Percentiles rank a stretch among this genome's conserved stretches.
Conservation (phyloP, 2,329 filamentous ascomycete species). For the Venturia asperata region DNA sequence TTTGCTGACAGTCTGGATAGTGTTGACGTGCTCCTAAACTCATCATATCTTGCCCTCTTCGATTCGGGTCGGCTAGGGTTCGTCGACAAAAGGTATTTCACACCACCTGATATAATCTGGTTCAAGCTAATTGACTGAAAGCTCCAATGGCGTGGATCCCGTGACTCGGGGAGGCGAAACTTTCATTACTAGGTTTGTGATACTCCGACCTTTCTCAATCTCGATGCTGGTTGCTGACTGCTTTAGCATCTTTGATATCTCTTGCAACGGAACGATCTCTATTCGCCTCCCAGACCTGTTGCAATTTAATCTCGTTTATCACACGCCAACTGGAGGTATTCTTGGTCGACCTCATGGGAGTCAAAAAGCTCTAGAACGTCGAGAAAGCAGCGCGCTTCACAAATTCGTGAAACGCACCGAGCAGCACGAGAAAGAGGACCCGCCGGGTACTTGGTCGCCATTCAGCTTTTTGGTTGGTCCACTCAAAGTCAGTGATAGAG, state of each 20-base stretch:
- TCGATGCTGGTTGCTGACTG: background rate
- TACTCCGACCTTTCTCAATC: background rate
- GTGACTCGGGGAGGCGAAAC: background rate
- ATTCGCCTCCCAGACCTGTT: slow-evolving; percentile 14
- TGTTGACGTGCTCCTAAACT: background rate
- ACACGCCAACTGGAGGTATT: background rate
- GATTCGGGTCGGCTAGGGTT: slow-evolving; percentile 15
- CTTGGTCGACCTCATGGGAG: background rate
- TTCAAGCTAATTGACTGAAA: background rate
- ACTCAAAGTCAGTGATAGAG: slow-evolving; percentile 1
- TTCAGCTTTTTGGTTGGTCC: slow-evolving; percentile 14
- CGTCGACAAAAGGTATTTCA: background rate
- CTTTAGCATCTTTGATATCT: slow-evolving; percentile 8
- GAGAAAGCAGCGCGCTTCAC: background rate
- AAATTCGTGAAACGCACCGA: background rate
- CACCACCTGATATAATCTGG: background rate
- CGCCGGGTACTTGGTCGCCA: background rate
- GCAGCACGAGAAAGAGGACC: background rate
- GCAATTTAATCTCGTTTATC: slow-evolving; percentile 8
- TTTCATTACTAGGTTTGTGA: slow-evolving; percentile 5
- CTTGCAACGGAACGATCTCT: background rate
- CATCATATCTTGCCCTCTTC: slow-evolving; percentile 6
- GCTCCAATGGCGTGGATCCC: background rate
- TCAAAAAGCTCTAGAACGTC: background rate
- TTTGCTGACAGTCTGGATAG: background rate